Base-by-base conservation (phyloP, 371 early-diverging fungal genomes). In the Mortierella polycephala region DNA sequence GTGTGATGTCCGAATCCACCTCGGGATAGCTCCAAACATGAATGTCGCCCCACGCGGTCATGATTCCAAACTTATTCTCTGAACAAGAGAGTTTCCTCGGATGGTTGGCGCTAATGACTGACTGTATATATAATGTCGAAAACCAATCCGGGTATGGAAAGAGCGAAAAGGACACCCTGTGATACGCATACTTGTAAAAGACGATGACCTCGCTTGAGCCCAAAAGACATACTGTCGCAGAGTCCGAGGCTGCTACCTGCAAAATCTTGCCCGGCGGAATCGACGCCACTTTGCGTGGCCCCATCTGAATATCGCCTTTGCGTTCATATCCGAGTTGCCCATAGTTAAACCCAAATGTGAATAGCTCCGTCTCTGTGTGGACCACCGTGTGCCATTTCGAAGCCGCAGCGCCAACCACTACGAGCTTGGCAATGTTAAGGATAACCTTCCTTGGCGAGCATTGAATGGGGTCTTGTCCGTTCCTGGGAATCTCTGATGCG, bases 321-420 rank as follows among this genome's bases (percentile, higher is more conserved):
- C 83, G 82, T 62, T 85, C 82, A 58, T 89, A 89, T 0, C 91
- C 93, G n/a, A 95, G 77, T 66, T 95, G 95, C 0, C 95, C 95
- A 58, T 86, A 83, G 68, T 92, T 92, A 44, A 84, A 72, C 0
- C 95, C 95, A 86, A 92, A 95, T 0, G 93, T 92, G 62, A 85
- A 93, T 0, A 95, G 54, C 20, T 89, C 85, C 0, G 74, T 76
- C 7, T 73, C 56, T 4, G 91, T 88, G 62, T 88, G 86, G 0
- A 89, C 89, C 13, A 84, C 92, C 0, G 94, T 85, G 67, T 95
- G 95, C 60, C 88, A 84, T 55, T 84, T 85, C 0, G 93, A 90
- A 1, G 93, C 93, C 23, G 93, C 92, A 7, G 84, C 90, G 7
- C 91, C 92, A n/a, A 85, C 67, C 39, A 91, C 82, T 4, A 64